Evolutionary conservation across 164 flowering plant genomes (phyloP).

Genomic region (Umbilicus rupestris): DNA sequence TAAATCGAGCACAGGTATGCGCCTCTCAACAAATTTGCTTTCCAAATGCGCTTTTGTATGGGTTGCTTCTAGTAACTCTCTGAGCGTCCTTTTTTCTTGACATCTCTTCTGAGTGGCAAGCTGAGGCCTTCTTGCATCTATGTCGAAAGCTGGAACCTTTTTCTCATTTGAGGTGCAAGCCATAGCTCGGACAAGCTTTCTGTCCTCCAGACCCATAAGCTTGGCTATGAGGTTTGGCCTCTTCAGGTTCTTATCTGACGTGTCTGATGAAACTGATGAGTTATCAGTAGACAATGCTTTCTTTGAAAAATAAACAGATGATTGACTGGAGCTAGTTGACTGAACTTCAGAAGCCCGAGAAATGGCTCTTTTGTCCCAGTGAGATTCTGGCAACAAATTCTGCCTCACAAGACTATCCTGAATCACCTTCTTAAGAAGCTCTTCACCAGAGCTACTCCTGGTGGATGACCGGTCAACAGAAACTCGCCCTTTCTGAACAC

Average conservation of each 20-base stretch:
- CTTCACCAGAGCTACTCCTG: slow-evolving; percentile 29
- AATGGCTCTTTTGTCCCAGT: slow-evolving; percentile 12
- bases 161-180: slow-evolving; percentile 10
- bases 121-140: slow-evolving; percentile 32
- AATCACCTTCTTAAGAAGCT: slow-evolving; percentile 47
- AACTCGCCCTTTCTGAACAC: slow-evolving; percentile 23
- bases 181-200: slow-evolving; percentile 31
- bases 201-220: slow-evolving; percentile 69
- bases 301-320: slow-evolving; percentile 22
- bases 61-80: slow-evolving; percentile 48
- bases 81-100: slow-evolving; percentile 29
- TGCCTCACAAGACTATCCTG: slow-evolving; percentile 44
- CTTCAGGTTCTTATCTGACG: slow-evolving; percentile 25
- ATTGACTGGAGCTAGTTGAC: slow-evolving; percentile 54
- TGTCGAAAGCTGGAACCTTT: slow-evolving; percentile 23
- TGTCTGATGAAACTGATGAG: slow-evolving; percentile 20
- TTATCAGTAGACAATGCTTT: slow-evolving; percentile 19
- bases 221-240: slow-evolving; percentile 65
- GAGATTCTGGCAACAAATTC: slow-evolving; percentile 30
- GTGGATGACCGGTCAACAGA: slow-evolving; percentile 37
- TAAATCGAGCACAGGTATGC: slow-evolving; percentile 3
- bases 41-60: slow-evolving; percentile 43
- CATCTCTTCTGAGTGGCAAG: slow-evolving; percentile 14
- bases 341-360: slow-evolving; percentile 32
- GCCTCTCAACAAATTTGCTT: slow-evolving; percentile 18